Evolutionary conservation across 1,284 basidiomycete genomes (phyloP).

Genomic region (Sparassis latifolia): DNA sequence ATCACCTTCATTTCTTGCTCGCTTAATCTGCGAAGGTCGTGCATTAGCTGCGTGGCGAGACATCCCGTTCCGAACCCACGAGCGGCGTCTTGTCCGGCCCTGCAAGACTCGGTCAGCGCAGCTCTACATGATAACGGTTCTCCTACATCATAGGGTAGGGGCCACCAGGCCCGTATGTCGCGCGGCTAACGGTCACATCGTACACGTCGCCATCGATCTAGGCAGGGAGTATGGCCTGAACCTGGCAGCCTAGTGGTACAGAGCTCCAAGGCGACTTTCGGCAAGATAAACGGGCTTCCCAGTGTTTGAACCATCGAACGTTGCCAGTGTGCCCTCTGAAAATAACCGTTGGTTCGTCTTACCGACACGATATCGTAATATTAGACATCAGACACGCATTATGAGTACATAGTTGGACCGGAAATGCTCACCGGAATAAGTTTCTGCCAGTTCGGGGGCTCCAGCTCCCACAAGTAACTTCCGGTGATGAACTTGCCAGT

Average conservation of each 20-base stretch:
- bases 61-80: constrained; percentile 91
- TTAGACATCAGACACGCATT: neutral
- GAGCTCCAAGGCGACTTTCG: constrained; percentile 35
- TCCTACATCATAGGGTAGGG: constrained; percentile 80
- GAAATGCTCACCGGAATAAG: constrained; percentile 20
- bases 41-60: constrained; percentile 83
- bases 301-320: constrained; percentile 71
- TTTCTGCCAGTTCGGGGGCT: constrained; percentile 26
- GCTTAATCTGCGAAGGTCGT: constrained; percentile 80
- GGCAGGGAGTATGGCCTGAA: neutral
- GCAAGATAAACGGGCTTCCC: constrained; percentile 80
- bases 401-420: neutral
- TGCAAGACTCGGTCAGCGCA: constrained; percentile 24
- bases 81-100: constrained; percentile 84
- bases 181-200: constrained; percentile 75
- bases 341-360: constrained; percentile 61
- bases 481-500: constrained; percentile 79
- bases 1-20: constrained; percentile 64
- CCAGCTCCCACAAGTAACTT: constrained; percentile 74
- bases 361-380: neutral
- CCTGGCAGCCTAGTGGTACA: neutral
- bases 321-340: constrained; percentile 61
- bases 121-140: neutral
- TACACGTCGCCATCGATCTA: constrained; percentile 91
- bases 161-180: constrained; percentile 87